Percentiles rank a stretch among this genome's conserved stretches.
These are phyloP conservation scores for Inosperma sp. DNA, from an alignment of 768 basidiomycete species.

Conservation along the genomic window DNA sequence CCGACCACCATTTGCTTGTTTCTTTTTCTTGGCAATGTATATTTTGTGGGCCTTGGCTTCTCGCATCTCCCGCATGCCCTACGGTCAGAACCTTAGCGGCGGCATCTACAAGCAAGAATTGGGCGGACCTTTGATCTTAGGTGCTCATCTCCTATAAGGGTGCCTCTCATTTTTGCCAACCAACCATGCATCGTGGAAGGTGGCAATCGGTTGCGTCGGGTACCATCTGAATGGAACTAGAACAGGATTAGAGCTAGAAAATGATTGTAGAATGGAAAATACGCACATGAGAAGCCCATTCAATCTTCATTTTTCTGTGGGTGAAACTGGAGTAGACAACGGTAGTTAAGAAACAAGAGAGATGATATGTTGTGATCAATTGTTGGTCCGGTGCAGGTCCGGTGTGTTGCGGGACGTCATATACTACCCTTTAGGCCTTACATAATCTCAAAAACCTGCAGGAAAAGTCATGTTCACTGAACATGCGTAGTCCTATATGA, in stretches of 20 bases:
- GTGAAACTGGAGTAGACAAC: slow-evolving; percentile 5
- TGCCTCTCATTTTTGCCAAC: slow-evolving; percentile 76
- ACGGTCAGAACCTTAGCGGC: not conserved
- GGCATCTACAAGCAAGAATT: slow-evolving; percentile 1
- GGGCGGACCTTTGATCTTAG: slow-evolving; percentile 46
- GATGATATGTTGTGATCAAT: slow-evolving; percentile 17
- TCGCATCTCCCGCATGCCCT: slow-evolving; percentile 71
- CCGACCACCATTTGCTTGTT: slow-evolving; percentile 13
- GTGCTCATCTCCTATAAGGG: slow-evolving; percentile 56
- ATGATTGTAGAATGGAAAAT: not conserved
- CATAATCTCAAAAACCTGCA: too few relatives aligned
- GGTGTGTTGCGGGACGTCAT: not conserved
- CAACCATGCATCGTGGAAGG: slow-evolving; percentile 68
- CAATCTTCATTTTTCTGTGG: slow-evolving; percentile 42
- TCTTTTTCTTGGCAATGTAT: slow-evolving; percentile 12
- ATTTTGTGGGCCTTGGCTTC: slow-evolving; percentile 35
- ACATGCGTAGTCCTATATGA: too few relatives aligned
- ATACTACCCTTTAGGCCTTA: slow-evolving; percentile 18
- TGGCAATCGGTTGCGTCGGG: slow-evolving; percentile 43
- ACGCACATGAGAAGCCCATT: slow-evolving; percentile 45
- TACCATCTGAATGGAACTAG: slow-evolving; percentile 42
- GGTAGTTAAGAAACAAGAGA: slow-evolving; percentile 12
- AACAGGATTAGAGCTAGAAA: slow-evolving; percentile 2
- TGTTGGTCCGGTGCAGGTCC: not conserved
- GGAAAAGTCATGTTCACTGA: too few relatives aligned